A percentile compares a stretch with the other conserved stretches of the same genome.
phyloP scores from a whole-genome alignment of 768 basidiomycete species.

The Cystofilobasidium capitatum region DNA sequence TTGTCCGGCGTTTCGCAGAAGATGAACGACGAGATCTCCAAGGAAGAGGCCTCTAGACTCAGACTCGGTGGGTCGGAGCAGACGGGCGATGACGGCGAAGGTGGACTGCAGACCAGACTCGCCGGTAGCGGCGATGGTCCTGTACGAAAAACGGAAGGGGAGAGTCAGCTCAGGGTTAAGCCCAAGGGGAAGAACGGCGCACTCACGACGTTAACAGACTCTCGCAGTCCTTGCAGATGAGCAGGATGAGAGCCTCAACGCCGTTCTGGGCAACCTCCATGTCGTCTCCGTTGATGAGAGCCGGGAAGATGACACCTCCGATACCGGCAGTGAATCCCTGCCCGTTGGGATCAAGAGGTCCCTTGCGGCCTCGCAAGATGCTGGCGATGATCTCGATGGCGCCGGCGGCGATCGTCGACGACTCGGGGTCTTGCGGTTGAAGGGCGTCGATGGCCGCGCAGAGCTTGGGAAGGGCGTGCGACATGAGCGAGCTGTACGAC shows the following conservation, averaged over 20 bases:
- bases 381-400: conserved; percentile 73
- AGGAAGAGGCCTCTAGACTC: conserved; percentile 89
- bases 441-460: conserved; percentile 50
- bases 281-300: conserved; percentile 75
- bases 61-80: conserved; percentile 62
- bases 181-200: not conserved
- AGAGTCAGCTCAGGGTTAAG: not conserved
- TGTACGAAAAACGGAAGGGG: not conserved
- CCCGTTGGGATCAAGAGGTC: conserved; percentile 48
- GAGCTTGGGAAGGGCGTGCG: conserved; percentile 62
- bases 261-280: conserved; percentile 74
- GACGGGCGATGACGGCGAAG: conserved; percentile 63
- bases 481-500: conserved; percentile 63
- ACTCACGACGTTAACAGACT: conserved; percentile 66
- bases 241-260: conserved; percentile 64
- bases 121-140: conserved; percentile 47
- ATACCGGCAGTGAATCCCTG: conserved; percentile 57
- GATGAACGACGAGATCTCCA: conserved; percentile 88
- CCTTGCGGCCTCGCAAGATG: conserved; percentile 55
- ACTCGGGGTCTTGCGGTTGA: conserved; percentile 23
- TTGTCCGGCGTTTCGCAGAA: conserved; percentile 72
- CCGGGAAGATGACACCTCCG: conserved; percentile 53
- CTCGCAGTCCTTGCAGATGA: conserved; percentile 75
- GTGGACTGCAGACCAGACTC: conserved; percentile 66
- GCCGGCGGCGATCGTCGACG: conserved; percentile 52